Evolutionary conservation across 768 basidiomycete genomes (phyloP), one percentile per base, ranked within the genome.

Genomic region (Tricholoma furcatifolium): DNA sequence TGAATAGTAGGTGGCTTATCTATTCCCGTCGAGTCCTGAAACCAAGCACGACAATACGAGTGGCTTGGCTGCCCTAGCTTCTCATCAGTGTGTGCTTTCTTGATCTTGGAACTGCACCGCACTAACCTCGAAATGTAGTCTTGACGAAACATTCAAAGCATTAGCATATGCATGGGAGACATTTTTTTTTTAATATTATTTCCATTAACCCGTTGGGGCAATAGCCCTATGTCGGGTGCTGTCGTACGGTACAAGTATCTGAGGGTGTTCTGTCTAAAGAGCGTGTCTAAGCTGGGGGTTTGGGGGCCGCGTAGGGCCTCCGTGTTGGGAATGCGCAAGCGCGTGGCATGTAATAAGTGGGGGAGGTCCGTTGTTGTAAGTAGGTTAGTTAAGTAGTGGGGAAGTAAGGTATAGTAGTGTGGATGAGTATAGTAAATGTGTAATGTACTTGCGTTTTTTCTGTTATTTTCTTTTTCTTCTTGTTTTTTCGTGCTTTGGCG

Each of bases 111-210:
- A n/a, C 8, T 6, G n/a, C 30, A 27, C 12, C 11, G 7, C 18
- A 50, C 5, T 18, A 17, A 36, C 39, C 10, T 15, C 24, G 21
- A 44, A n/a, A 20, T 21, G 6, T 21, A 69, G 68, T 42, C 55
- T 67, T 11, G 68, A 71, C 41, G 67, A 69, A 57, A 46, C 36
- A 0, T 61, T 68, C 59, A 71, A 70, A 46, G 59, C 56, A 1
- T 54, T 61, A 2, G 60, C 69, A 3, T 68, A 66, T 40, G 48
- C 67, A n/a, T 63, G 65, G 52, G 73, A 73, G n/a, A 60, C 60
- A 2, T 54, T 73, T n/a, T n/a, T n/a, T n/a, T n/a, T n/a, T n/a
- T n/a, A n/a, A n/a, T n/a, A n/a, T 24, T 43, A 43, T 27, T 43
- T n/a, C 23, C 17, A 27, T 43, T n/a, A n/a, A 43, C 24, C 24